A percentile compares a stretch with the other conserved stretches of the same genome.
Conservation (phyloP, 805 yeast genomes). For the Saccharomycopsis sp. region DNA sequence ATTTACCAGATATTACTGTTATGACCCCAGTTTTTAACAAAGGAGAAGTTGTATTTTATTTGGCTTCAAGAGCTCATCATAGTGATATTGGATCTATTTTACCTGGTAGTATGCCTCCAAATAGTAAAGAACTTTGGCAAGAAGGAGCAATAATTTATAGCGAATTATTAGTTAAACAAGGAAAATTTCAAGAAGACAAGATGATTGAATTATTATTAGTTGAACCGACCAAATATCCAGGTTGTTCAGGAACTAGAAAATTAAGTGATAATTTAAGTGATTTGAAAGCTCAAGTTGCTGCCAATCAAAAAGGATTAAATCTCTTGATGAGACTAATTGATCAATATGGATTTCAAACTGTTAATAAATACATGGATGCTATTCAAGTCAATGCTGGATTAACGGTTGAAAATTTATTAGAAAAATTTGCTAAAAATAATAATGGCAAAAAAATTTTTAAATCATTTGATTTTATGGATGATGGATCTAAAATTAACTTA, state of each 20-base stretch:
- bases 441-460: slow-evolving; percentile 25
- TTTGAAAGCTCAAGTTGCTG: slow-evolving; percentile 78
- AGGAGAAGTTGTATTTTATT: slow-evolving; percentile 61
- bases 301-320: slow-evolving; percentile 76
- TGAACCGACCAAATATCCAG: slow-evolving; percentile 73
- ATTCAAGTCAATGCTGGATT: slow-evolving; percentile 70
- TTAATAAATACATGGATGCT: slow-evolving; percentile 68
- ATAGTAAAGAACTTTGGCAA: slow-evolving; percentile 72
- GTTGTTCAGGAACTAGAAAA: slow-evolving; percentile 84
- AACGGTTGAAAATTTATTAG: slow-evolving; percentile 51
- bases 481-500: slow-evolving; percentile 60
- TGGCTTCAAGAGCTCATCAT: slow-evolving; percentile 93
- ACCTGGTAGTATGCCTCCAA: slow-evolving; percentile 94
- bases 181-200: slow-evolving; percentile 64
- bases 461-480: slow-evolving; percentile 67
- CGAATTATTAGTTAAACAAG: slow-evolving; percentile 60
- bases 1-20: slow-evolving; percentile 84
- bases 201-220: slow-evolving; percentile 50
- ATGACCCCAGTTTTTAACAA: slow-evolving; percentile 79
- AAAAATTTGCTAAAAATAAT: slow-evolving; percentile 34
- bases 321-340: slow-evolving; percentile 47
- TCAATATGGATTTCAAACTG: slow-evolving; percentile 51
- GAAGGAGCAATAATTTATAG: slow-evolving; percentile 88
- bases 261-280: slow-evolving; percentile 78
- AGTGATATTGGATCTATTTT: slow-evolving; percentile 90